Base-by-base conservation (phyloP, 192 early-diverging fungal genomes). In the Allomyces javanicus region DNA sequence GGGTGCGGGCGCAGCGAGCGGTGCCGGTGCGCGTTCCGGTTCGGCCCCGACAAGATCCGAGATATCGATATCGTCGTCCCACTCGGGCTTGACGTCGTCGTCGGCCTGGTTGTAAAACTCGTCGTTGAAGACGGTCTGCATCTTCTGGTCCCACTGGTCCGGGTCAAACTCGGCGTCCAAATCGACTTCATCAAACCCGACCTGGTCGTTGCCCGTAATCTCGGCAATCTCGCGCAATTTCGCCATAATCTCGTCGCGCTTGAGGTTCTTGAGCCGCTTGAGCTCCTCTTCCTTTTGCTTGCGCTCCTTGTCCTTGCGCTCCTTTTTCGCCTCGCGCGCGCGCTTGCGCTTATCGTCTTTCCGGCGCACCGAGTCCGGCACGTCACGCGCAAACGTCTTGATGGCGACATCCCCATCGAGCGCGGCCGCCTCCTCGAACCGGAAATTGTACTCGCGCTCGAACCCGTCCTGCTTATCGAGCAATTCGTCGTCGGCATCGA, bases 151-250 rank as follows among this genome's bases (percentile, higher is more conserved):
- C 72, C 89, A 91, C 69, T 87, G 82, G 9, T 78, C 75, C 3
- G 91, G 89, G 72, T 96, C 91, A 78, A 94, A 96, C 23, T 98
- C 94, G n/a, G 81, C 86, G 61, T 94, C 89, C 44, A 96, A 72
- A 76, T 92, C 89, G 25, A 92, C 69, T 21, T 86, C 77, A 26
- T 91, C 86, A 61, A 96, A 79, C 40, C 84, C 88, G 66, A 84
- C 78, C 3, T 67, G 76, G 40, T 71, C 72, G 70, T 87, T 88
- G 50, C 86, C 87, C 22, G 88, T 89, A 62, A 96, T 90, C 63
- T 88, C 81, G 72, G 88, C 83, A 67, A 98, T 94, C 72, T 91
- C 82, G 64, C 83, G 78, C 40, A 98, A 78, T 44, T 87, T 85
- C 44, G 87, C 79, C 43, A 82, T 75, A 64, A 96, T 87, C 69